These are phyloP conservation scores for Fusarium algeriense DNA, from an alignment of 2,329 filamentous ascomycete genomes.

Conservation along the genomic window DNA sequence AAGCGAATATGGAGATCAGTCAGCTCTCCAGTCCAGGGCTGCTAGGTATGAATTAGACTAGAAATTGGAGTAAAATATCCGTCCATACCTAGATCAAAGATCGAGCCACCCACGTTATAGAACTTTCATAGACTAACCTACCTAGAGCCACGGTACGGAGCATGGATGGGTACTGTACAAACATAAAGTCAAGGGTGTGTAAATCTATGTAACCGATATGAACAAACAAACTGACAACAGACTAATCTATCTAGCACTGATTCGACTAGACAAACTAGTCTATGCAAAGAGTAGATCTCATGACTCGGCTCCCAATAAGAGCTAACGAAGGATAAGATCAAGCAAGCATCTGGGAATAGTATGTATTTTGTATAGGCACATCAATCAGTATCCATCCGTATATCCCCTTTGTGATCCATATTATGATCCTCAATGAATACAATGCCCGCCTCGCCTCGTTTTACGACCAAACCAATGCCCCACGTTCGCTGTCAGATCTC, in stretches of 20 bases:
- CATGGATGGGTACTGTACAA: not conserved
- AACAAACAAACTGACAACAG: not conserved
- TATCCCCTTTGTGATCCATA: constrained; percentile 16
- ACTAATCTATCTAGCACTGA: not conserved
- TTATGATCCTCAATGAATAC: constrained; percentile 16
- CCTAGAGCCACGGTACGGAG: not conserved
- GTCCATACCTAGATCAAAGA: not conserved
- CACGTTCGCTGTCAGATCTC: constrained; percentile 29
- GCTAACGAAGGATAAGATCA: constrained; percentile 17
- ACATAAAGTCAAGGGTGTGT: not conserved
- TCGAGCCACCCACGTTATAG: constrained; percentile 7
- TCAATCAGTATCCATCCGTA: not conserved
- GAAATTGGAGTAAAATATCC: constrained; percentile 9
- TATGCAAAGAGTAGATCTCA: constrained; percentile 35
- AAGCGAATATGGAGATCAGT: not conserved
- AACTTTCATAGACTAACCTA: not conserved
- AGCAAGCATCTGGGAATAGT: constrained; percentile 27
- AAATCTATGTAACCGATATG: not conserved
- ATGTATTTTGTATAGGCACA: constrained; percentile 30
- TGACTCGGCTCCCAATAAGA: constrained; percentile 39
- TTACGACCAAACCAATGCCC: constrained; percentile 8
- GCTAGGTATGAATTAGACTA: not conserved
- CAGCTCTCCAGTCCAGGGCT: not conserved
- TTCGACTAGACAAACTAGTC: not conserved
- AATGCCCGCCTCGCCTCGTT: constrained; percentile 20